Percentiles rank a stretch among this genome's conserved stretches.
These are phyloP conservation scores for Aspergillus costaricaensis DNA, from an alignment of 2,329 filamentous ascomycete species.

Conservation along the genomic window DNA sequence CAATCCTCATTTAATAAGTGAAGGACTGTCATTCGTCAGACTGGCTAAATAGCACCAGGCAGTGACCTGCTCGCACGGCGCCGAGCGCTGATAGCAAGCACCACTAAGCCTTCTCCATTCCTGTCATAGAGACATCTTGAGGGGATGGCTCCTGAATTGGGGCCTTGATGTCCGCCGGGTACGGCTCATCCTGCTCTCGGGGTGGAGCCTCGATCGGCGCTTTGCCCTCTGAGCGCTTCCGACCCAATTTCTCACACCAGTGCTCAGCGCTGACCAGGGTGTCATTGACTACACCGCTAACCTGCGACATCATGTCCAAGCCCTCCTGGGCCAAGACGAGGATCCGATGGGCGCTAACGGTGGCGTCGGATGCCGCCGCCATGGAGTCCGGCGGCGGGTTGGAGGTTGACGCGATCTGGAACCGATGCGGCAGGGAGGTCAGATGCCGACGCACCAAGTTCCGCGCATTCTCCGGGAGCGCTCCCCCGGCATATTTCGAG, in stretches of 20 bases:
- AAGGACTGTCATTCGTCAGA: not conserved
- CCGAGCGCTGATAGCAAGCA: no score
- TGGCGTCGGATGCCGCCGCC: constrained; percentile 47
- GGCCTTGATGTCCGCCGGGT: constrained; percentile 33
- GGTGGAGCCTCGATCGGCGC: constrained; percentile 6
- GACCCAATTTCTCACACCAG: constrained; percentile 80
- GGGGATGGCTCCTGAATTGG: constrained; percentile 21
- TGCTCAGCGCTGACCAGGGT: constrained; percentile 88
- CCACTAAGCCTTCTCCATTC: constrained; percentile 33
- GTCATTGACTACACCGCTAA: constrained; percentile 82
- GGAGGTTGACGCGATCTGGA: constrained; percentile 68
- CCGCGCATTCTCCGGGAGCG: constrained; percentile 83
- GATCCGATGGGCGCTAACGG: constrained; percentile 69
- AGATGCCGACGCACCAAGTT: constrained; percentile 81
- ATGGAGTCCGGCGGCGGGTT: constrained; percentile 37
- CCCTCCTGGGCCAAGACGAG: constrained; percentile 86
- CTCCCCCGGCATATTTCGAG: constrained; percentile 86
- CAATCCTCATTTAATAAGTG: not conserved
- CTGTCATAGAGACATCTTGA: constrained; percentile 41
- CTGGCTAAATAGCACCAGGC: no score
- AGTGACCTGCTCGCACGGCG: no score
- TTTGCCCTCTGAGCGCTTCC: constrained; percentile 40
- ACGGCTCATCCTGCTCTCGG: constrained; percentile 20
- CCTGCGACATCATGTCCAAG: constrained; percentile 90
- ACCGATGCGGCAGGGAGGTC: constrained; percentile 79